Percentiles rank a stretch among this genome's conserved stretches.
These are phyloP conservation scores for Blastobotrys persicus DNA, from an alignment of 1,139 yeast genomes.

Conservation along the genomic window DNA sequence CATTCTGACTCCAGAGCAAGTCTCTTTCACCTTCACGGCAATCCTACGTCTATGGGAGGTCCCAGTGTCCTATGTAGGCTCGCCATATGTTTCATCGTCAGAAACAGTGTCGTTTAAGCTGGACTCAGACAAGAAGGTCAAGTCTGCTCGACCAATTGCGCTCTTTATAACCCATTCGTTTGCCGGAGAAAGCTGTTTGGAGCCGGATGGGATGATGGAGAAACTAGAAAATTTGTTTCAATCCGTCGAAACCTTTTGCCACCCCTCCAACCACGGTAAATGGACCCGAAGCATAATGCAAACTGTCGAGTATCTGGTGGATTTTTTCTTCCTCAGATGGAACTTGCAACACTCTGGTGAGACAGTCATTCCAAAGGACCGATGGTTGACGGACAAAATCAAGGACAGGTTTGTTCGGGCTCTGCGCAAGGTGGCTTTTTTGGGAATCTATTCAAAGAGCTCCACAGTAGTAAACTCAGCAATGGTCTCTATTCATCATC, in stretches of 20 bases:
- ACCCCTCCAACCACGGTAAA: constrained; percentile 85
- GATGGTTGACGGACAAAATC: constrained; percentile 46
- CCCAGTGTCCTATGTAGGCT: constrained; percentile 40
- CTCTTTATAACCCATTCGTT: constrained; percentile 65
- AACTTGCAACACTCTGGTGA: constrained; percentile 37
- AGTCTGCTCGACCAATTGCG: constrained; percentile 43
- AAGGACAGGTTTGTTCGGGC: constrained; percentile 54
- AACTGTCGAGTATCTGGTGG: constrained; percentile 46
- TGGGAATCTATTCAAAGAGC: constrained; percentile 79
- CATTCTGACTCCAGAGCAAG: constrained; percentile 59
- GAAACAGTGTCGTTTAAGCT: constrained; percentile 26
- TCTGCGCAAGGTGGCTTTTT: constrained; percentile 57
- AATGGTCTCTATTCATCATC: constrained; percentile 56
- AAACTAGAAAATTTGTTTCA: constrained; percentile 56
- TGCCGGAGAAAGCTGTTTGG: constrained; percentile 41
- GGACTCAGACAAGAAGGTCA: constrained; percentile 30
- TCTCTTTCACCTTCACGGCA: constrained; percentile 54
- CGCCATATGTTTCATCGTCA: constrained; percentile 34
- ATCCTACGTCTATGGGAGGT: constrained; percentile 39
- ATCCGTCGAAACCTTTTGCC: constrained; percentile 79
- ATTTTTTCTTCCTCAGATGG: constrained; percentile 36
- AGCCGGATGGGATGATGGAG: constrained; percentile 51
- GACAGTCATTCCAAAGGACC: constrained; percentile 41
- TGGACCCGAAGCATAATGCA: constrained; percentile 78
- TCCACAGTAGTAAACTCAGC: constrained; percentile 58